phyloP scores from a whole-genome alignment of 768 basidiomycete species.

The Mycena crocata region DNA sequence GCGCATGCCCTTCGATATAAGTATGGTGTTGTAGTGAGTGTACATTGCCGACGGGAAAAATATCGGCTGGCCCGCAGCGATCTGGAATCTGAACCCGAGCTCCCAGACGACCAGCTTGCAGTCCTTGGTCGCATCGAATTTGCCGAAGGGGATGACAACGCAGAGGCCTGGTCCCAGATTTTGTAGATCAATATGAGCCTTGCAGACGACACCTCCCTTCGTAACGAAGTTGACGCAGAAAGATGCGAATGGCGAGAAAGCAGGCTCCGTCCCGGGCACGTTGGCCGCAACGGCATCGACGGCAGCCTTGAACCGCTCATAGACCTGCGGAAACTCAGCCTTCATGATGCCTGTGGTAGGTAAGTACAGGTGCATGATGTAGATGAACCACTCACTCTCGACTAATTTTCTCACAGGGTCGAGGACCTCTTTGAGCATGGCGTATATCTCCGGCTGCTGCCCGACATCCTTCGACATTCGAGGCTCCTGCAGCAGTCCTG shows the following conservation, averaged over 20 bases:
- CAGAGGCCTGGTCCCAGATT: slow-evolving; percentile 20
- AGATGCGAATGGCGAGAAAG: slow-evolving; percentile 20
- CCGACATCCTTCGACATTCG: slow-evolving; percentile 4
- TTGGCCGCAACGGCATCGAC: not conserved
- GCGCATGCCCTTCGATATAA: slow-evolving; percentile 11
- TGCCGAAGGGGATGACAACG: slow-evolving; percentile 17
- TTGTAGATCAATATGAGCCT: slow-evolving; percentile 9
- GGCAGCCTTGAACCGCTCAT: not conserved
- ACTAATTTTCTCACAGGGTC: not conserved
- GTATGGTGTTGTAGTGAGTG: slow-evolving; percentile 25
- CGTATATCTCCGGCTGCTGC: not conserved
- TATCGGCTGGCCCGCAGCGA: slow-evolving; percentile 18
- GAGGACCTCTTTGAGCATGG: not conserved
- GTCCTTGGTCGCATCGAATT: slow-evolving; percentile 12
- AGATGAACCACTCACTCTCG: not conserved
- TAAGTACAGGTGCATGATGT: not conserved
- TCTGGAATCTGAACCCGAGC: slow-evolving; percentile 19
- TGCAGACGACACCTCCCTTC: not conserved
- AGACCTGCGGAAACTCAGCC: slow-evolving; percentile 4
- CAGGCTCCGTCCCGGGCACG: not conserved
- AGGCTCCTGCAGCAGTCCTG: not conserved
- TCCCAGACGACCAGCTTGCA: slow-evolving; percentile 13
- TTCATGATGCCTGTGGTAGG: not conserved
- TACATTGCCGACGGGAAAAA: slow-evolving; percentile 25
- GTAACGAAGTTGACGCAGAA: slow-evolving; percentile 16